Conservation (phyloP, 805 yeast species). For the Monosporozyma solicola region DNA sequence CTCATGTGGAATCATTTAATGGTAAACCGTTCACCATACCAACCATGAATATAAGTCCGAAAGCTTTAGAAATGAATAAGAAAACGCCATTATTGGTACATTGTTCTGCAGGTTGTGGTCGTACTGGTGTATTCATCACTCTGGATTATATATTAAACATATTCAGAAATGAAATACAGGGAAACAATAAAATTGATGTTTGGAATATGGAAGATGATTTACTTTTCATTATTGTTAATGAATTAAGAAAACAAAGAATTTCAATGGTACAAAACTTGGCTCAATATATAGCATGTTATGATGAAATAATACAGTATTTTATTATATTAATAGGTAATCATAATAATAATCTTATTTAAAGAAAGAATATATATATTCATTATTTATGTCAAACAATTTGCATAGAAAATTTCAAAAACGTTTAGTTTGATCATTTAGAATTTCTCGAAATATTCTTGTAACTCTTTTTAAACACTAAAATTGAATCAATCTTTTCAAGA, state of each 20-base stretch:
- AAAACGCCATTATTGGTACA: conserved; percentile 59
- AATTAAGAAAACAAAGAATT: conserved; percentile 56
- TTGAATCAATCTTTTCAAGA: conserved; percentile 64
- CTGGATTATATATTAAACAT: conserved; percentile 41
- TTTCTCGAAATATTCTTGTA: conserved; percentile 17
- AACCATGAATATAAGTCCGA: background rate
- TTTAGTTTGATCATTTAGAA: background rate
- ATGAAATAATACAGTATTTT: conserved; percentile 33
- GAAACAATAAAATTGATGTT: conserved; percentile 33
- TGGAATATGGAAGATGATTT: conserved; percentile 42
- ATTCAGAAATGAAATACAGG: conserved; percentile 27
- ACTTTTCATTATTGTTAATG: conserved; percentile 50
- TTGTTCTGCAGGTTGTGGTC: conserved; percentile 96
- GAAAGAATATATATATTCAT: background rate
- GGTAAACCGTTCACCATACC: background rate
- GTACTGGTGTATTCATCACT: conserved; percentile 84
- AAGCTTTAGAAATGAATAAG: background rate
- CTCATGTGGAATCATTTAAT: background rate
- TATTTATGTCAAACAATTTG: background rate
- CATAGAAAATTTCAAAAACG: background rate
- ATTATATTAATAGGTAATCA: conserved; percentile 8
- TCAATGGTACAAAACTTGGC: conserved; percentile 73
- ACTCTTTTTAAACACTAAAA: conserved; percentile 32
- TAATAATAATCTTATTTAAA: background rate
- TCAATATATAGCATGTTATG: conserved; percentile 66